Evolutionary conservation across 441 rosid genomes (phyloP).

Genomic region (Melastoma candidum): DNA sequence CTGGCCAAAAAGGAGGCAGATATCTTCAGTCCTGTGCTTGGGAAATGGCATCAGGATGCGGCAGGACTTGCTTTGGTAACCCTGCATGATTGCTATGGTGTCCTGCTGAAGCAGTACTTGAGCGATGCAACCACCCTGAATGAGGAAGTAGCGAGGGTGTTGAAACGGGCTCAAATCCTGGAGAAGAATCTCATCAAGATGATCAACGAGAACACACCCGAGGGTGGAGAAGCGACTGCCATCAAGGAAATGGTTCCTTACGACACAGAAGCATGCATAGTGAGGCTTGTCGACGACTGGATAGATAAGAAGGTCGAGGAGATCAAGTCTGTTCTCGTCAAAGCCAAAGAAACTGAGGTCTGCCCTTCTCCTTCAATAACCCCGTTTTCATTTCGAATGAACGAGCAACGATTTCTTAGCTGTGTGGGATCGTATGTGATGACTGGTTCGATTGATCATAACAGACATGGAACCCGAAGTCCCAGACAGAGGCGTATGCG

Average conservation of each 20-base stretch:
- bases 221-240: constrained; percentile 25
- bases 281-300: constrained; percentile 55
- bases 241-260: constrained; percentile 83
- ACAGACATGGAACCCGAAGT: constrained; percentile 91
- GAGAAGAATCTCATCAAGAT: constrained; percentile 44
- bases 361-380: constrained; percentile 5
- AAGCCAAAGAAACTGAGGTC: constrained; percentile 74
- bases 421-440: too few relatives aligned
- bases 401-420: too few relatives aligned
- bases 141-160: too few relatives aligned
- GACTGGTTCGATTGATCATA: background rate
- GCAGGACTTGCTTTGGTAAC: constrained; percentile 15
- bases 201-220: constrained; percentile 75
- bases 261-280: constrained; percentile 62
- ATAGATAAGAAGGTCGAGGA: constrained; percentile 46
- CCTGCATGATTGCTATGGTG: constrained; percentile 43
- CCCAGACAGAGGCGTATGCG: constrained; percentile 76
- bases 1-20: constrained; percentile 68
- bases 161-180: too few relatives aligned
- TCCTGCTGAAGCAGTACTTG: constrained; percentile 60
- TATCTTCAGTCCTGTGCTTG: constrained; percentile 54
- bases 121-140: constrained; percentile 6
- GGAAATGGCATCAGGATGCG: constrained; percentile 59
- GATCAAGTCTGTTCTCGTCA: constrained; percentile 39
- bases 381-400: too few relatives aligned